Evolutionary conservation across 2,329 filamentous ascomycete species (phyloP), one percentile per base, ranked within the genome.

Genomic region (Sclerotinia glacialis): DNA sequence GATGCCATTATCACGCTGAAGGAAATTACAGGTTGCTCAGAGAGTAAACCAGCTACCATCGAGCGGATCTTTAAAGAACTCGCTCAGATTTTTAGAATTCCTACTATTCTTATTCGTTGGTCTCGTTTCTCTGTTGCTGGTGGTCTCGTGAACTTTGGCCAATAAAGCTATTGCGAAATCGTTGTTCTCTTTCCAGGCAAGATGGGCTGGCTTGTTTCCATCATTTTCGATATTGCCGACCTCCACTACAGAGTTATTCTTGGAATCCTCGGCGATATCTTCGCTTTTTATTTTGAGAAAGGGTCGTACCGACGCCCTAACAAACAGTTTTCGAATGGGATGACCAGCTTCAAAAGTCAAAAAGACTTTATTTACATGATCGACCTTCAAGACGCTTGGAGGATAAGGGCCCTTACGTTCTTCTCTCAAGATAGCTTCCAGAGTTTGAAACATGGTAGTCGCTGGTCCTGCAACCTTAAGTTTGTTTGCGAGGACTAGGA

Each of bases 321-420:
- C 44, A 21, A 71, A 63, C 4, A 71, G 23, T 21, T 59, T 62
- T 42, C 55, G 46, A 34, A 71, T 46, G 2, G 63, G 53, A 50
- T 70, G 58, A 18, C 28, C 28, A 23, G 28, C 26, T 5, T 31
- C 34, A 8, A 64, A 31, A 6, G 21, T 18, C 16, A 18, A 23
- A 3, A 44, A 67, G 16, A 54, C 58, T 28, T 14, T 49, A 2
- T 60, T 16, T 8, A 70, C 56, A n/a, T 70, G 67, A 5, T 18
- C 12, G 7, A 23, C 53, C 21, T 69, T 64, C 6, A 67, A 5
- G 16, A 21, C 11, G 2, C 12, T 28, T 11, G 26, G 14, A 5
- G 53, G 31, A 23, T 6, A 21, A 7, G 34, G 31, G 0, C 28
- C n/a, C 5, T 63, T 46, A n/a, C 56, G 59, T 28, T 63, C 53